Evolutionary conservation across 345 rosid genomes (phyloP).

Genomic region (Eucalyptus tenuipes): DNA sequence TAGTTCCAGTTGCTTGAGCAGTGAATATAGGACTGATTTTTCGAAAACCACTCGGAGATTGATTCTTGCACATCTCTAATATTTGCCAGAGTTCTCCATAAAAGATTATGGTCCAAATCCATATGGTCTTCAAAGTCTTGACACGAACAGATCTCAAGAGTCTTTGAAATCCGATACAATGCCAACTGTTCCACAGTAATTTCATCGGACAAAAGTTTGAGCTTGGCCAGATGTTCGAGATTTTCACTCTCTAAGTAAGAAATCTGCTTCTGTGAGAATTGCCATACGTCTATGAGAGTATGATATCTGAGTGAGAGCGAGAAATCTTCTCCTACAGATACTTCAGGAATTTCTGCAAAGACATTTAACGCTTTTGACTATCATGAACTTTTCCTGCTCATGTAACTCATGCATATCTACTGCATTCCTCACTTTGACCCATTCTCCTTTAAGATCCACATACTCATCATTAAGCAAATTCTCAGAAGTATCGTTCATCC

Average conservation of each 20-base stretch:
- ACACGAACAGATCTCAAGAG: conserved; percentile 20
- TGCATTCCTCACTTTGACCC: conserved; percentile 30
- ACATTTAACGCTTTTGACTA: conserved; percentile 19
- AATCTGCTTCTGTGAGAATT: conserved; percentile 42
- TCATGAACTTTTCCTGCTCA: conserved; percentile 37
- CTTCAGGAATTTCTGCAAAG: conserved; percentile 45
- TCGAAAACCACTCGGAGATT: conserved; percentile 33
- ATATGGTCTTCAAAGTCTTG: conserved; percentile 18
- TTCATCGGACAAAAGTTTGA: conserved; percentile 30
- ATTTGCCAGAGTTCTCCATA: conserved; percentile 16
- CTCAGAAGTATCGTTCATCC: conserved; percentile 44
- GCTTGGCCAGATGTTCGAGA: conserved; percentile 31
- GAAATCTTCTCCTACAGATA: conserved; percentile 47
- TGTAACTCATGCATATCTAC: conserved; percentile 42
- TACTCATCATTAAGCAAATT: conserved; percentile 50
- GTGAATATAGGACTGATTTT: conserved; percentile 40
- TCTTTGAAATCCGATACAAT: conserved; percentile 30
- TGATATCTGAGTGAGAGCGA: conserved; percentile 39
- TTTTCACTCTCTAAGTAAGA: conserved; percentile 41
- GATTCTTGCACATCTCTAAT: conserved; percentile 40
- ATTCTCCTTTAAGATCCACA: conserved; percentile 52
- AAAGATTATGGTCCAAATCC: conserved; percentile 26
- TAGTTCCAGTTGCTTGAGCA: conserved; percentile 42
- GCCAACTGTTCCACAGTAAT: conserved; percentile 31
- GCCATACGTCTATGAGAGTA: conserved; percentile 40